phyloP scores from a whole-genome alignment of 2,329 filamentous ascomycete genomes.

The Monilinia laxa region DNA sequence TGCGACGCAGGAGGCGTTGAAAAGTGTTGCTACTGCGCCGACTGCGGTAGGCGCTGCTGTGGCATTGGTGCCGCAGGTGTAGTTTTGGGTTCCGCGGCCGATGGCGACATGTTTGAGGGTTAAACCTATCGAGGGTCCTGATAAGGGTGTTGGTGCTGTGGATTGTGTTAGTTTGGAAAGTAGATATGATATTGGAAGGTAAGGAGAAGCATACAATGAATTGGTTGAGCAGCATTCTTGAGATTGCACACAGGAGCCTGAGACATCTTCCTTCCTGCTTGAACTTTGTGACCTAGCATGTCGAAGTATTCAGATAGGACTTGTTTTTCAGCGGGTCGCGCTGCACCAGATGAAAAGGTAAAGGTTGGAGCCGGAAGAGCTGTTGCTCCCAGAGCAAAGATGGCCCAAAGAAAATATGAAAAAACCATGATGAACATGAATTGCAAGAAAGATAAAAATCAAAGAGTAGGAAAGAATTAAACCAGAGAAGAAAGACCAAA shows the following conservation, averaged over 20 bases:
- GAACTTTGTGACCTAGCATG: slow-evolving; percentile 55
- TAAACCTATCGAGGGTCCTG: slow-evolving; percentile 59
- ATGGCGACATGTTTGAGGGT: slow-evolving; percentile 75
- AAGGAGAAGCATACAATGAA: slow-evolving; percentile 45
- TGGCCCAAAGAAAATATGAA: slow-evolving; percentile 41
- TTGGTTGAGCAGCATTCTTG: slow-evolving; percentile 52
- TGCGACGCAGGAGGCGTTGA: slow-evolving; percentile 81
- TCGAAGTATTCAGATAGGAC: slow-evolving; percentile 62
- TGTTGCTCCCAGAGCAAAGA: slow-evolving; percentile 49
- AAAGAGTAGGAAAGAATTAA: slow-evolving; percentile 7
- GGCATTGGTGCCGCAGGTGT: slow-evolving; percentile 72
- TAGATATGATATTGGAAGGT: slow-evolving; percentile 28
- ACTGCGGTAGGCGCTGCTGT: slow-evolving; percentile 60
- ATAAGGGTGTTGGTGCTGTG: slow-evolving; percentile 58
- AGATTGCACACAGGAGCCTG: slow-evolving; percentile 54
- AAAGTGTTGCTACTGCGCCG: slow-evolving; percentile 81
- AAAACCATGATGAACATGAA: slow-evolving; percentile 21
- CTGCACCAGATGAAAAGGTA: slow-evolving; percentile 30
- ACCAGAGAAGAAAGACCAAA: neutral
- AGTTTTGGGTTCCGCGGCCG: slow-evolving; percentile 90
- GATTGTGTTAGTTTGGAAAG: slow-evolving; percentile 29
- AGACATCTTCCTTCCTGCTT: slow-evolving; percentile 47
- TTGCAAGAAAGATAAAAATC: neutral
- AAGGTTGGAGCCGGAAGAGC: slow-evolving; percentile 42
- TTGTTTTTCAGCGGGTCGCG: slow-evolving; percentile 34